Evolutionary conservation across 2,329 filamentous ascomycete species (phyloP).

Genomic region (Talaromyces sp.): DNA sequence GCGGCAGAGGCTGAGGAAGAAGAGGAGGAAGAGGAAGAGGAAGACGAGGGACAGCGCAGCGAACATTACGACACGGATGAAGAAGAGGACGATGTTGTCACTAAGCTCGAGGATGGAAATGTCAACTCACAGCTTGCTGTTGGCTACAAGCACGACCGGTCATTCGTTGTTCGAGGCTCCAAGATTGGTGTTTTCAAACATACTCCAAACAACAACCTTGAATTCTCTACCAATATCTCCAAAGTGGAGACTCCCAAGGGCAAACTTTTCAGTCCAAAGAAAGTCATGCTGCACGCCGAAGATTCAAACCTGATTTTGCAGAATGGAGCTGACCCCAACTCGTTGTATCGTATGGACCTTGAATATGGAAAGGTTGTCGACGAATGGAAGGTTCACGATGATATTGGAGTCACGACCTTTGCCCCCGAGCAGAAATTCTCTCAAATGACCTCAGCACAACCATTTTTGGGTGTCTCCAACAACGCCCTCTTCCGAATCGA

Average conservation of each 20-base stretch:
- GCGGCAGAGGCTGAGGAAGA: constrained; percentile 51
- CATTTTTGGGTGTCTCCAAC: constrained; percentile 85
- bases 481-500: constrained; percentile 94
- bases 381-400: constrained; percentile 97
- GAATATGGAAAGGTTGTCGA: constrained; percentile 97
- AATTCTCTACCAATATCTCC: constrained; percentile 96
- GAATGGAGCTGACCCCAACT: constrained; percentile 75
- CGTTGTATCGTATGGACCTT: constrained; percentile 93
- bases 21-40: constrained; percentile 56
- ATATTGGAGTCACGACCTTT: constrained; percentile 88
- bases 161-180: constrained; percentile 91
- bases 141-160: constrained; percentile 93
- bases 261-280: constrained; percentile 85
- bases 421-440: constrained; percentile 91
- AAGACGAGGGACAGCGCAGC: constrained; percentile 57
- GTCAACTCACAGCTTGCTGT: constrained; percentile 92
- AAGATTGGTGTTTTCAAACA: constrained; percentile 99
- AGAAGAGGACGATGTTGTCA: constrained; percentile 70
- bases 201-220: constrained; percentile 81
- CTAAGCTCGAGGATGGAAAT: constrained; percentile 66
- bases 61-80: constrained; percentile 72
- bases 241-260: constrained; percentile 87
- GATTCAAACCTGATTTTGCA: constrained; percentile 87
- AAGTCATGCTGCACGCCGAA: constrained; percentile 91
- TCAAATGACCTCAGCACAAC: constrained; percentile 92